Conservation (phyloP, 2,329 filamentous ascomycete genomes). For the Myriosclerotinia duriaeana region DNA sequence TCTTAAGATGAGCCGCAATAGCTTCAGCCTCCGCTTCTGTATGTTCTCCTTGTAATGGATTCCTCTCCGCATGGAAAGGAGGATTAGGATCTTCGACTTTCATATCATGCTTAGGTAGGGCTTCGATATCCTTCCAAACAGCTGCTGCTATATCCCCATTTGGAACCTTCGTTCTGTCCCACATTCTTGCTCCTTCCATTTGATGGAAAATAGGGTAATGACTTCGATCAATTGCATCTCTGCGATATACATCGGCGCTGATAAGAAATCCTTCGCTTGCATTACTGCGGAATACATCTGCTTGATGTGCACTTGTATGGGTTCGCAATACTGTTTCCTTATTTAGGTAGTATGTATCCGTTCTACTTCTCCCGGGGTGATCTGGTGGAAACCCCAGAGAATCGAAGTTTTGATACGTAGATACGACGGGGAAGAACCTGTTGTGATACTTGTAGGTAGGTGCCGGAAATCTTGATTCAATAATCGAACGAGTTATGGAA, state of each 20-base stretch:
- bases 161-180: constrained; percentile 67
- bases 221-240: constrained; percentile 90
- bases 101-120: constrained; percentile 71
- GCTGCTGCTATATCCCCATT: constrained; percentile 60
- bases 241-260: constrained; percentile 89
- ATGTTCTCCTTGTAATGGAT: constrained; percentile 79
- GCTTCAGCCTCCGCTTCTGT: constrained; percentile 75
- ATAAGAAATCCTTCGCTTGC: constrained; percentile 80
- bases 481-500: constrained; percentile 84
- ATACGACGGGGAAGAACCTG: constrained; percentile 77
- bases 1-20: constrained; percentile 81
- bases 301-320: constrained; percentile 92
- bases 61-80: constrained; percentile 71
- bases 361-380: constrained; percentile 81
- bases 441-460: constrained; percentile 76
- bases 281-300: constrained; percentile 73
- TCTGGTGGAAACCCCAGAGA: constrained; percentile 87
- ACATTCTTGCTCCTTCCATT: constrained; percentile 92
- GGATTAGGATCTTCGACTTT: constrained; percentile 82
- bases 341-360: constrained; percentile 96
- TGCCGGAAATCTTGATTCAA: constrained; percentile 80
- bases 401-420: constrained; percentile 88
- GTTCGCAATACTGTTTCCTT: constrained; percentile 79
- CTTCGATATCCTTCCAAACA: constrained; percentile 68
- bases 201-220: constrained; percentile 98